Evolutionary conservation across 306 rosid species (phyloP).

Genomic region (Citrullus colocynthis): DNA sequence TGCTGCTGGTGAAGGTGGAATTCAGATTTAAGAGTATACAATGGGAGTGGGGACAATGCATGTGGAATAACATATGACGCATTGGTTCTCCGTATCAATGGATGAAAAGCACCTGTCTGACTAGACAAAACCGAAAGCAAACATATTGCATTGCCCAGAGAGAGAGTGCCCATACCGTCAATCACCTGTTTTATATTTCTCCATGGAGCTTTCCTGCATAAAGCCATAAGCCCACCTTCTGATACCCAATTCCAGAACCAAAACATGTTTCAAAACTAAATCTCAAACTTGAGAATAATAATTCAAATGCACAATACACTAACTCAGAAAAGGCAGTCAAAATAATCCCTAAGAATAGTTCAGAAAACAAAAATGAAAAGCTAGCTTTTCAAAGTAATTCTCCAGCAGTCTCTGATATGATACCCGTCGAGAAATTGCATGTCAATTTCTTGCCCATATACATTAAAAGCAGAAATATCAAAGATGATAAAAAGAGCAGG

Average conservation of each 20-base stretch:
- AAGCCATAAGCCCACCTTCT: not conserved
- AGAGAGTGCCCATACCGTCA: not conserved
- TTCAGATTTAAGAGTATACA: constrained; percentile 19
- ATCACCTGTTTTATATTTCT: not conserved
- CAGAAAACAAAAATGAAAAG: not conserved
- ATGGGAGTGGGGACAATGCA: constrained; percentile 37
- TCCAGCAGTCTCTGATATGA: not conserved
- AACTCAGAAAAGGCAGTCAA: not conserved
- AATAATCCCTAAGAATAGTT: not conserved
- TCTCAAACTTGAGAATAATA: not conserved
- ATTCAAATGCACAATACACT: not conserved
- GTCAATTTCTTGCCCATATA: not conserved
- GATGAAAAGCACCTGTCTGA: constrained; percentile 38
- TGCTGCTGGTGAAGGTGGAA: not conserved
- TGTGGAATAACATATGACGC: constrained; percentile 31
- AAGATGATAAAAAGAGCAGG: not conserved
- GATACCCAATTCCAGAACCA: not conserved
- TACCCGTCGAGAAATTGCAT: not conserved
- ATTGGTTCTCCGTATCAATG: constrained; percentile 14
- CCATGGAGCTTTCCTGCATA: not conserved
- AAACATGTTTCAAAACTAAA: not conserved
- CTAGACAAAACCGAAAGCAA: constrained; percentile 43
- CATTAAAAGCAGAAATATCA: not conserved
- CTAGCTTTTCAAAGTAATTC: not conserved
- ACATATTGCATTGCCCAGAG: not conserved